Evolutionary conservation across 768 basidiomycete genomes (phyloP).

Genomic region (Asterophora parasitica): DNA sequence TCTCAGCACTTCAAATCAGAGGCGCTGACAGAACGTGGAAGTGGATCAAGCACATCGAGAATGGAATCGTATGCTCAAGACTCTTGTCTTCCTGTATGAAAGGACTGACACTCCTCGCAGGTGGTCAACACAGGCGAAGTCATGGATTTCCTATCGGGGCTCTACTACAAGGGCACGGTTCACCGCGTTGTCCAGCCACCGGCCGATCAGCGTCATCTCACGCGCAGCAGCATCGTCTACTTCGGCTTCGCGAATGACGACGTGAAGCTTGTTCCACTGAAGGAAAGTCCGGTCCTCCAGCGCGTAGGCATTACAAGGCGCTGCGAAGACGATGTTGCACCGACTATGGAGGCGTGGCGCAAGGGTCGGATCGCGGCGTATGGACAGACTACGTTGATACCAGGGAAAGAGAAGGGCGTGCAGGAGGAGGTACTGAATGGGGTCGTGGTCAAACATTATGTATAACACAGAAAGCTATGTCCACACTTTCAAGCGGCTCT

Average conservation of each 20-base stretch:
- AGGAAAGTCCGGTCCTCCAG: conserved; percentile 39
- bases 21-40: conserved; percentile 38
- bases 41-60: conserved; percentile 45
- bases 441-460: conserved; percentile 43
- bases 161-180: conserved; percentile 44
- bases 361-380: conserved; percentile 37
- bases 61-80: conserved; percentile 40
- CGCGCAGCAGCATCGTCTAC: conserved; percentile 45
- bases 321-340: conserved; percentile 31
- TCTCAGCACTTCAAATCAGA: conserved; percentile 42
- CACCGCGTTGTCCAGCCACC: conserved; percentile 49
- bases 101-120: conserved; percentile 11
- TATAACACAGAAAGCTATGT: too few relatives aligned
- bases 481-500: too few relatives aligned
- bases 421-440: conserved; percentile 45
- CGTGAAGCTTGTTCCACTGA: conserved; percentile 34
- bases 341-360: conserved; percentile 38
- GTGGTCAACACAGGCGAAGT: conserved; percentile 45
- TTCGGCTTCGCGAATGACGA: conserved; percentile 43
- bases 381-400: conserved; percentile 30
- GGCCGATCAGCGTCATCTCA: conserved; percentile 34
- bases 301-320: conserved; percentile 28
- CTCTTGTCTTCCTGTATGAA: too few relatives aligned
- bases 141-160: conserved; percentile 44
- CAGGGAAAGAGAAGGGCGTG: conserved; percentile 30